Percentiles rank a stretch among this genome's conserved stretches.
Conservation (phyloP, 495 filamentous ascomycete genomes). For the Penicillium antarcticum region DNA sequence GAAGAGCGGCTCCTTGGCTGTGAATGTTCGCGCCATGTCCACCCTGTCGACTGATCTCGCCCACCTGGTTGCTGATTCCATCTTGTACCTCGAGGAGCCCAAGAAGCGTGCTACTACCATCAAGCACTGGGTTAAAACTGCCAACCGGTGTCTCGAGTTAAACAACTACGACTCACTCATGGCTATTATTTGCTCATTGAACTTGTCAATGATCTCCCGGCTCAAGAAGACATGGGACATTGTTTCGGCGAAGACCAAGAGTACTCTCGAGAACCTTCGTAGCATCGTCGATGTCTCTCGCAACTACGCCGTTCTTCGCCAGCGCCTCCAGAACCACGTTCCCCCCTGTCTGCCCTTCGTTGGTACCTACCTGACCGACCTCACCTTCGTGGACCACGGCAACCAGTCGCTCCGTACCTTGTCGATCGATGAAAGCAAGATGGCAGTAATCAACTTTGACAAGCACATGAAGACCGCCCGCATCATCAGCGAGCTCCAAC, state of each 20-base stretch:
- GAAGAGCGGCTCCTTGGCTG: slow-evolving; percentile 69
- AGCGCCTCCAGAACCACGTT: slow-evolving; percentile 80
- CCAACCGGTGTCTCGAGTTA: slow-evolving; percentile 78
- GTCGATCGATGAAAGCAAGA: slow-evolving; percentile 51
- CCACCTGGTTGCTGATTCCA: slow-evolving; percentile 93
- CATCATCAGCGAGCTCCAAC: slow-evolving; percentile 92
- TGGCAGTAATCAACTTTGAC: slow-evolving; percentile 94
- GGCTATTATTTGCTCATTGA: slow-evolving; percentile 92
- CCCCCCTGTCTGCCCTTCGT: slow-evolving; percentile 94
- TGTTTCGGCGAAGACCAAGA: slow-evolving; percentile 81
- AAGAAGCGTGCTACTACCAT: slow-evolving; percentile 89
- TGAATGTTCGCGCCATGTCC: slow-evolving; percentile 95
- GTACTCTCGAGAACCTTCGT: slow-evolving; percentile 71
- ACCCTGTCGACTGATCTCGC: slow-evolving; percentile 86
- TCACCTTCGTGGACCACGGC: slow-evolving; percentile 78
- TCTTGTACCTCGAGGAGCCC: slow-evolving; percentile 77
- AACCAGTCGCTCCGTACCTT: slow-evolving; percentile 65
- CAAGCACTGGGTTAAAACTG: slow-evolving; percentile 99
- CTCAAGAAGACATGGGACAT: slow-evolving; percentile 91
- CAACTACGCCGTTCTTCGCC: slow-evolving; percentile 89
- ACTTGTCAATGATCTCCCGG: slow-evolving; percentile 87
- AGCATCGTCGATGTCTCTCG: slow-evolving; percentile 80
- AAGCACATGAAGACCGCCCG: slow-evolving; percentile 93
- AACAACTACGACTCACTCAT: slow-evolving; percentile 97
- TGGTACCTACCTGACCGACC: slow-evolving; percentile 92